Conservation (phyloP, 2,329 filamentous ascomycete genomes). For the Westerdykella sp. region DNA sequence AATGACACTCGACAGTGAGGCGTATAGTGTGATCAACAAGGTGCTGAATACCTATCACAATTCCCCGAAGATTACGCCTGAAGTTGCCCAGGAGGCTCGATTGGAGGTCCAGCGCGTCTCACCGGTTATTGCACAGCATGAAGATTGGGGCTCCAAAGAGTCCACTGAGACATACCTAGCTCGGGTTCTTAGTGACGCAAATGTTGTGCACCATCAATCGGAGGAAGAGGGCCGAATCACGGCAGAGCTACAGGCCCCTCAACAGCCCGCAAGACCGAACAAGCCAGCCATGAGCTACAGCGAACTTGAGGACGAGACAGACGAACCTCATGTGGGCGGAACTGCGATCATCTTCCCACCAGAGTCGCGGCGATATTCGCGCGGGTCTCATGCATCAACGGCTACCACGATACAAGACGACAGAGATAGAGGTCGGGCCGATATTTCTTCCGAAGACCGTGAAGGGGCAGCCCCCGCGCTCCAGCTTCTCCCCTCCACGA, state of each 20-base stretch:
- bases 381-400: conserved; percentile 22
- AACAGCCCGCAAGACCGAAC: conserved; percentile 6
- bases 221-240: conserved; percentile 2
- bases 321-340: conserved; percentile 22
- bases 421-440: conserved; percentile 26
- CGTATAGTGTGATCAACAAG: conserved; percentile 40
- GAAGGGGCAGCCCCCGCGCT: conserved; percentile 9
- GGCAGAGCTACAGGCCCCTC: conserved; percentile 5
- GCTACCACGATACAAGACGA: conserved; percentile 31
- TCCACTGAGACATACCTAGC: conserved; percentile 52
- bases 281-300: conserved; percentile 14
- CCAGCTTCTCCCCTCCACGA: conserved; percentile 33
- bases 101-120: conserved; percentile 43
- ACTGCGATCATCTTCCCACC: conserved; percentile 36
- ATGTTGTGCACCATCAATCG: conserved; percentile 25
- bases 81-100: conserved; percentile 36
- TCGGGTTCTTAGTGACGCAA: conserved; percentile 38
- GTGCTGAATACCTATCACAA: conserved; percentile 39
- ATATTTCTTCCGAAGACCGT: conserved; percentile 24
- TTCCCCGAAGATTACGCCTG: conserved; percentile 31
- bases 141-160: conserved; percentile 50
- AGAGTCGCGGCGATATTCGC: conserved; percentile 30
- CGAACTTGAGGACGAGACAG: conserved; percentile 18
- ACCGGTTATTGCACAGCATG: conserved; percentile 48
- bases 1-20: conserved; percentile 36